Percentiles rank a stretch among this genome's conserved stretches.
These are phyloP conservation scores for Durusdinium trenchii DNA, from an alignment of 73 alveolate genomes.

Conservation along the genomic window DNA sequence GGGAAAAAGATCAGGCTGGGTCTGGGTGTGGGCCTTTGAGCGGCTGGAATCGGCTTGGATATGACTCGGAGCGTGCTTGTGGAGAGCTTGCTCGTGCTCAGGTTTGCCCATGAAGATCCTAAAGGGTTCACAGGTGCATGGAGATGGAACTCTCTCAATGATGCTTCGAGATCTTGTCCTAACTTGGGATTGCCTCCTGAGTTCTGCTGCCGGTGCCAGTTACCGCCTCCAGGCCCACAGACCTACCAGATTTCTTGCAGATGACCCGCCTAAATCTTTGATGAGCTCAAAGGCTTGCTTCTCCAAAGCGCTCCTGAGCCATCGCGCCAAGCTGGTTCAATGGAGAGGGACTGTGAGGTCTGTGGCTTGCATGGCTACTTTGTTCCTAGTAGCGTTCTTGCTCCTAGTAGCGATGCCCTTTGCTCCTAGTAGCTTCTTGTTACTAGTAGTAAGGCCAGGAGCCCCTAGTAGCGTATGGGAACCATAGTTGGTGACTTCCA, in stretches of 20 bases:
- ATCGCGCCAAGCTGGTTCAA: background rate
- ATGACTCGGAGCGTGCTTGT: no score
- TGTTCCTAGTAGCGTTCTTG: no score
- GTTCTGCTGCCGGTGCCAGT: background rate
- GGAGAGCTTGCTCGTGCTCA: no score
- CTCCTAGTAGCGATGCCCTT: no score
- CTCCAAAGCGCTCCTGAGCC: conserved; percentile 82
- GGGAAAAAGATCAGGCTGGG: no score
- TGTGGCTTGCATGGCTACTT: background rate
- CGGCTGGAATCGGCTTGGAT: no score
- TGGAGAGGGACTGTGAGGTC: background rate
- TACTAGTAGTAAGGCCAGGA: no score
- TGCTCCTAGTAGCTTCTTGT: no score
- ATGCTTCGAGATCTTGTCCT: no score
- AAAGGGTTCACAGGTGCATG: background rate
- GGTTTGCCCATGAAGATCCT: no score
- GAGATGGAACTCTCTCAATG: background rate
- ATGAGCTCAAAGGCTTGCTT: conserved; percentile 33
- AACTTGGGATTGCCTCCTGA: background rate
- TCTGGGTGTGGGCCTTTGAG: no score
- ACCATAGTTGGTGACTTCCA: background rate
- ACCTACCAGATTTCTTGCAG: background rate
- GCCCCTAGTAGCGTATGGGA: no score
- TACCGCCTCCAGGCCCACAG: background rate
- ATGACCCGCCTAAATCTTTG: conserved; percentile 51